Evolutionary conservation across 192 early-diverging fungal species (phyloP).

Genomic region (Umbelopsis sp.): DNA sequence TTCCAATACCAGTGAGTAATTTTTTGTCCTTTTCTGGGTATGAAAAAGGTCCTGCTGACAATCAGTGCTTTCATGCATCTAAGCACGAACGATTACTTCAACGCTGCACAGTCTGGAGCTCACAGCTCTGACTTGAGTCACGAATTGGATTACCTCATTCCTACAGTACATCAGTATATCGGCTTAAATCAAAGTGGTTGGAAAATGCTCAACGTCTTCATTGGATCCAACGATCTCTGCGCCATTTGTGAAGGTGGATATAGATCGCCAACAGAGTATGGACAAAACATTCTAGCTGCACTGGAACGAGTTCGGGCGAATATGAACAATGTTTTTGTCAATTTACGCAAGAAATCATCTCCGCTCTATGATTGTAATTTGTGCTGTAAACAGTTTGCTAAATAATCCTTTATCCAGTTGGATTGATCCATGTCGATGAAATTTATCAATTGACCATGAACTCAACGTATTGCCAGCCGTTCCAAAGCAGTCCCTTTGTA

Average conservation of each 20-base stretch:
- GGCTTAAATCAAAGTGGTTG: conserved; percentile 35
- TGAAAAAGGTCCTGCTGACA: not conserved
- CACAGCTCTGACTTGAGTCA: conserved; percentile 43
- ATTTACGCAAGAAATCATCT: conserved; percentile 39
- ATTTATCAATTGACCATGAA: conserved; percentile 39
- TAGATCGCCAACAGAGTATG: conserved; percentile 27
- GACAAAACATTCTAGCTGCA: conserved; percentile 28
- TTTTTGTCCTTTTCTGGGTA: not conserved
- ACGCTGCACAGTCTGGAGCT: conserved; percentile 61
- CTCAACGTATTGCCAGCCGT: conserved; percentile 28
- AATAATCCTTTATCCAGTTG: conserved; percentile 20
- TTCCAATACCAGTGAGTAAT: conserved; percentile 22
- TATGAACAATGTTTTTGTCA: conserved; percentile 50
- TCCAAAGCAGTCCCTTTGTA: conserved; percentile 34
- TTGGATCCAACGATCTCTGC: conserved; percentile 63
- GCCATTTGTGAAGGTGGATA: conserved; percentile 35
- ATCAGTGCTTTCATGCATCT: not conserved
- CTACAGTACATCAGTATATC: not conserved
- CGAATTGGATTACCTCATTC: conserved; percentile 49
- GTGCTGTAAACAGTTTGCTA: not conserved
- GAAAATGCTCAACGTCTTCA: conserved; percentile 58
- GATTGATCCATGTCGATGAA: conserved; percentile 28
- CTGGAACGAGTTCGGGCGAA: conserved; percentile 34
- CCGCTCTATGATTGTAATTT: conserved; percentile 32
- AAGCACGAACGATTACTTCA: conserved; percentile 30